Evolutionary conservation across 495 filamentous ascomycete genomes (phyloP).

Genomic region (Collariella sp.): DNA sequence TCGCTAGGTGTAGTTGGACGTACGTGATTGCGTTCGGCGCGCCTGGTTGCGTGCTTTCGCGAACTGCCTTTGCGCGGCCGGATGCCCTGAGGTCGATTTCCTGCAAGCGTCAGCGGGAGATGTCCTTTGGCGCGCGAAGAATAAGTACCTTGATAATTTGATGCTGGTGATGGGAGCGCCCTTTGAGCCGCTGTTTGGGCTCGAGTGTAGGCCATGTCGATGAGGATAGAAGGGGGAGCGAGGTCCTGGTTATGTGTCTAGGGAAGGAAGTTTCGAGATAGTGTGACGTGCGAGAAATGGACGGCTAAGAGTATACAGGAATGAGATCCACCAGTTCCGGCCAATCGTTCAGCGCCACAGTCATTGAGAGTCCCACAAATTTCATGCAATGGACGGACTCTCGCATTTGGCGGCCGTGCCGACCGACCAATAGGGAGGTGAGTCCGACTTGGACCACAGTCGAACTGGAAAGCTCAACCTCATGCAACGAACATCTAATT

Average conservation of each 20-base stretch:
- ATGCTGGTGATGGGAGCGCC: constrained; percentile 2
- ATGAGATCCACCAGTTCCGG: not conserved
- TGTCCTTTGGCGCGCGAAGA: constrained; percentile 17
- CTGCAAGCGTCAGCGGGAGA: constrained; percentile 14
- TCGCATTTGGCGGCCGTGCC: constrained; percentile 4
- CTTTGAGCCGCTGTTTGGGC: too few species aligned
- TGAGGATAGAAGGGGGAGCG: too few species aligned
- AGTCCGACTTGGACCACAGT: constrained; percentile 3
- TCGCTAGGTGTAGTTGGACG: constrained; percentile 4
- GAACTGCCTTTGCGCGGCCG: constrained; percentile 3
- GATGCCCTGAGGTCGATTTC: constrained; percentile 5
- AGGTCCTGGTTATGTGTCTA: too few species aligned
- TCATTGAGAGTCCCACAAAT: not conserved
- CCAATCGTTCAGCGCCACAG: constrained; percentile 7
- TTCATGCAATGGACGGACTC: constrained; percentile 7
- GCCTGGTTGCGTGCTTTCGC: constrained; percentile 9
- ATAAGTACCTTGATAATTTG: constrained; percentile 16
- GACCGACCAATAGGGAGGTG: constrained; percentile 8
- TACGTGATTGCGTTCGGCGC: constrained; percentile 12
- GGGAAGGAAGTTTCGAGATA: not conserved
- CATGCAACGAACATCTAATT: constrained; percentile 1
- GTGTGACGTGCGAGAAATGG: too few species aligned
- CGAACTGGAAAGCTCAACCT: constrained; percentile 4
- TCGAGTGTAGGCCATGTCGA: too few species aligned
- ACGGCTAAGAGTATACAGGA: too few species aligned